Evolutionary conservation across 2,329 filamentous ascomycete species (phyloP), one percentile per base, ranked within the genome.

Genomic region (Colletotrichum magnum): DNA sequence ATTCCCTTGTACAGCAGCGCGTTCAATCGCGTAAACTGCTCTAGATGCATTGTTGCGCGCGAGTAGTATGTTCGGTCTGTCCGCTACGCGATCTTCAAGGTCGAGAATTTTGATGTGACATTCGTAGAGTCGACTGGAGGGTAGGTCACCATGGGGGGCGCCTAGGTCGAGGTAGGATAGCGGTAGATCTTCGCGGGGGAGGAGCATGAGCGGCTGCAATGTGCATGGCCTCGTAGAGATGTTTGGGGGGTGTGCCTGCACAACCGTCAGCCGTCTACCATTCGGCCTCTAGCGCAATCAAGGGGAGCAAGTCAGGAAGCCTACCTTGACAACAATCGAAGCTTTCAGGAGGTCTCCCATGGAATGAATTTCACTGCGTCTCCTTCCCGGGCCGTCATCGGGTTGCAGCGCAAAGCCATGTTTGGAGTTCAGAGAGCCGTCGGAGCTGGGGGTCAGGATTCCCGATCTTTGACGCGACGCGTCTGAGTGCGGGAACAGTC

Each of bases 71-170:
- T 85, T 86, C 15, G 86, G 82, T 12, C 80, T 79, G 21, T 82
- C 85, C 67, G 86, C 86, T 73, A 89, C 84, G n/a, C 88, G 88
- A 62, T 83, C 86, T 78, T 90, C 88, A 48, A 89, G 84, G 71
- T 92, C 90, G 69, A 93, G 81, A 65, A 90, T 87, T 71, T 88
- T 87, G 73, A 92, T 84, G 71, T 86, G 84, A 7, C 88, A 88
- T 73, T 90, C 88, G 76, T 89, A 92, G 53, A 87, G 83, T 58
- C 87, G 87, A 57, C 85, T 86, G 26, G 81, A 82, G 15, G 86
- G 82, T 24, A 89, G 82, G 21, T 85, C 85, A 72, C 83, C 85
- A 45, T 82, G 81, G 10, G 85, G 84, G 12, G 83, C 79, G 24
- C 82, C 78, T 47, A 90, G 83, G 74, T 92, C 90, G 66, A 93